phyloP scores from a whole-genome alignment of 176 grass and related monocot species.

The Musa troglodytarum region DNA sequence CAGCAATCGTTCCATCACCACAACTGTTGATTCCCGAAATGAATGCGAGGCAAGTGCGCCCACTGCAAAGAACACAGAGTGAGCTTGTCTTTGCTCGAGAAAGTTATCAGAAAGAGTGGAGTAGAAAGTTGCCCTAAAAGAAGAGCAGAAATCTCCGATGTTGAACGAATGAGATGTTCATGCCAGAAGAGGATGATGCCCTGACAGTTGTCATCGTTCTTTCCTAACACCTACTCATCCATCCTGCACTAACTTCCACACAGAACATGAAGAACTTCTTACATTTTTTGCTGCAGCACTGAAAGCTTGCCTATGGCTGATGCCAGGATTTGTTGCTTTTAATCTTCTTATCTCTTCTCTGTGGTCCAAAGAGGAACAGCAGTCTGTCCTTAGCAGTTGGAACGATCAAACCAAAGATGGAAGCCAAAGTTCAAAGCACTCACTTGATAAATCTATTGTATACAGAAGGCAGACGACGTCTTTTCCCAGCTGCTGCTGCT shows the following conservation, averaged over 20 bases:
- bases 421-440: constrained; percentile 15
- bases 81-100: not conserved
- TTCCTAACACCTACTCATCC: no score
- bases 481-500: constrained; percentile 40
- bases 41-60: not conserved
- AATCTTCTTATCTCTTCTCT: constrained; percentile 65
- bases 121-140: no score
- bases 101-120: not conserved
- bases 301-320: constrained; percentile 66
- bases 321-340: constrained; percentile 53
- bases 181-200: no score
- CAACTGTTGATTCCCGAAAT: not conserved
- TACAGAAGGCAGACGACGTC: constrained; percentile 53
- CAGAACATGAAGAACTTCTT: not conserved
- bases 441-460: constrained; percentile 72
- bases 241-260: no score
- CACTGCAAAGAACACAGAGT: not conserved
- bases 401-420: not conserved
- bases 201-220: not conserved
- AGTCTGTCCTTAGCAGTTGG: not conserved
- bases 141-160: no score
- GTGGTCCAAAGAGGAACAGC: not conserved
- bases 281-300: constrained; percentile 42
- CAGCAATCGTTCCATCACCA: not conserved
- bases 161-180: no score